Conservation (phyloP, 2,329 filamentous ascomycete species). For the Fusarium coffeatum region DNA sequence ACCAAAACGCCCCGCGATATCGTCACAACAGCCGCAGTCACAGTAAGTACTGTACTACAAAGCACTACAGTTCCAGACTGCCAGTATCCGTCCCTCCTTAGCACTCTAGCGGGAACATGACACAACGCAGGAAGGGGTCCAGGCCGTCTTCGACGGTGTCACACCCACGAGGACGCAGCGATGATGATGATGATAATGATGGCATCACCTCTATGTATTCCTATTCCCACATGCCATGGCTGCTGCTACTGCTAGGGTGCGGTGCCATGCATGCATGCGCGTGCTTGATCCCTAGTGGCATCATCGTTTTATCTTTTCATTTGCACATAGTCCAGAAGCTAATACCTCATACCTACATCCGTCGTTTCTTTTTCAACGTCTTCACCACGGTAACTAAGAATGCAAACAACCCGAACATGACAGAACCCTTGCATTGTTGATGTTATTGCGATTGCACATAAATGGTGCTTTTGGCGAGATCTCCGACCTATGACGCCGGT, state of each 20-base stretch:
- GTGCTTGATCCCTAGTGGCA: constrained; percentile 24
- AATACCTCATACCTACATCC: constrained; percentile 24
- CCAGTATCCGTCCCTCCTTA: constrained; percentile 3
- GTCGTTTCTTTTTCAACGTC: constrained; percentile 13
- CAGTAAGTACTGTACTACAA: constrained; percentile 7
- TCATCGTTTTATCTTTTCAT: constrained; percentile 27
- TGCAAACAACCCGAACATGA: constrained; percentile 8
- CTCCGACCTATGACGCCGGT: constrained; percentile 46
- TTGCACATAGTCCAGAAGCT: constrained; percentile 6
- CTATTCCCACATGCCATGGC: constrained; percentile 17
- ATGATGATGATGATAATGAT: constrained; percentile 29
- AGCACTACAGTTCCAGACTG: constrained; percentile 16
- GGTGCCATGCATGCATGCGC: constrained; percentile 26
- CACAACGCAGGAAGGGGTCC: constrained; percentile 12
- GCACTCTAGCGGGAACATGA: not conserved
- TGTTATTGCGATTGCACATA: not conserved
- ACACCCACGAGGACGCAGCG: constrained; percentile 21
- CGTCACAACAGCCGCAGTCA: constrained; percentile 16
- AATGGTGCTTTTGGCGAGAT: constrained; percentile 36
- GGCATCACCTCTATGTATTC: constrained; percentile 27
- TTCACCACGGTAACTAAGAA: not conserved
- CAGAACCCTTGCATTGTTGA: constrained; percentile 17
- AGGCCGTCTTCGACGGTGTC: constrained; percentile 8
- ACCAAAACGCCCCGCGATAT: constrained; percentile 26
- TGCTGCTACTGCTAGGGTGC: constrained; percentile 3